Evolutionary conservation across 345 rosid genomes (phyloP).

Genomic region (Capsella bursapastoris): DNA sequence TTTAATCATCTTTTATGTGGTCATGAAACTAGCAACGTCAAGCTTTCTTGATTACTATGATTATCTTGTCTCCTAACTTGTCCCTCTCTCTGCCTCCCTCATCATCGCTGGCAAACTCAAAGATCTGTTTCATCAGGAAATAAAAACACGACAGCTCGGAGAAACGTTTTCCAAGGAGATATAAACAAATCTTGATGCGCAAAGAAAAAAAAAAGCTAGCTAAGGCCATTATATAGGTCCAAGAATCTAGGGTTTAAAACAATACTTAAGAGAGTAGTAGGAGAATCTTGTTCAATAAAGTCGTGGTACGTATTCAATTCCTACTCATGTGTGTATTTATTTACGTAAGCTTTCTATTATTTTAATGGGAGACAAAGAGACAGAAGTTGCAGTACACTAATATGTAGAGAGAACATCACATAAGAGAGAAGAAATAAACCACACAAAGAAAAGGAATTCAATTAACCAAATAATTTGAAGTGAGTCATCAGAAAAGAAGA

Average conservation of each 20-base stretch:
- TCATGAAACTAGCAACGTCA: slow-evolving; percentile 41
- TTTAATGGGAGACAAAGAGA: slow-evolving; percentile 40
- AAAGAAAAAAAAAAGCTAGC: background rate
- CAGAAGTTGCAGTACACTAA: slow-evolving; percentile 29
- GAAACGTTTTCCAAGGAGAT: slow-evolving; percentile 35
- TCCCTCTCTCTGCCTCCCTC: slow-evolving; percentile 26
- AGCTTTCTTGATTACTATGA: slow-evolving; percentile 31
- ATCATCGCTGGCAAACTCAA: slow-evolving; percentile 41
- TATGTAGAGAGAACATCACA: slow-evolving; percentile 29
- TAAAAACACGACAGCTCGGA: slow-evolving; percentile 34
- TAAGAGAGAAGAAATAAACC: slow-evolving; percentile 16
- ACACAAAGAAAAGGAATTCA: background rate
- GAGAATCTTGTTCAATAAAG: slow-evolving; percentile 38
- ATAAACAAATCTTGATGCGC: background rate
- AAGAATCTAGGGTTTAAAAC: slow-evolving; percentile 42
- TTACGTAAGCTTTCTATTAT: slow-evolving; percentile 21
- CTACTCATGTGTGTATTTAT: slow-evolving; percentile 33
- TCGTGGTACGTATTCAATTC: slow-evolving; percentile 40
- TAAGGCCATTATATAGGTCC: slow-evolving; percentile 28
- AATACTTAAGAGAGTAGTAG: slow-evolving; percentile 15
- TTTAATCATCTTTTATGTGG: slow-evolving; percentile 34
- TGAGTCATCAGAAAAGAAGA: slow-evolving; percentile 20
- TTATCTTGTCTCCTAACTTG: slow-evolving; percentile 39
- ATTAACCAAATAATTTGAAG: slow-evolving; percentile 28
- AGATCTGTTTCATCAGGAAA: slow-evolving; percentile 23